phyloP scores from a whole-genome alignment of 225 moss, liverwort and hornwort genomes.

The Asterella californica region DNA sequence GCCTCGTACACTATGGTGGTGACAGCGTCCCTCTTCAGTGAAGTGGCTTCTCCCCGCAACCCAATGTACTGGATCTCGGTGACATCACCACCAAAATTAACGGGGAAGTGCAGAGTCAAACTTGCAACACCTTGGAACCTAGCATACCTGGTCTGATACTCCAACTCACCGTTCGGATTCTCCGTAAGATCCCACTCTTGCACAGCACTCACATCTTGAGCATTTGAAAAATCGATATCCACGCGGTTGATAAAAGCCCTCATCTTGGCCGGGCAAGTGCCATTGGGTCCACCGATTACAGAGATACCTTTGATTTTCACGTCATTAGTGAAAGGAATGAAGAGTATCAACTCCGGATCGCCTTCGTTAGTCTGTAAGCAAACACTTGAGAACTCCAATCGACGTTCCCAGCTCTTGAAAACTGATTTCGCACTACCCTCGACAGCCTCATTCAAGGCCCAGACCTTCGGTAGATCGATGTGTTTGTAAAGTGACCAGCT shows the following conservation, averaged over 20 bases:
- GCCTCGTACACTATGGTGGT: slow-evolving; percentile 88
- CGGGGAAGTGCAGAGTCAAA: slow-evolving; percentile 82
- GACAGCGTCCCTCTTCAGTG: slow-evolving; percentile 71
- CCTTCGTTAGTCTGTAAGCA: slow-evolving; percentile 75
- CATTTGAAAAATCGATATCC: slow-evolving; percentile 89
- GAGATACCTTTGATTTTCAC: slow-evolving; percentile 94
- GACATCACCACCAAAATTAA: slow-evolving; percentile 55
- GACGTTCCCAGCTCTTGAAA: slow-evolving; percentile 79
- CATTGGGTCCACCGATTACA: slow-evolving; percentile 64
- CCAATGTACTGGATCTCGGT: slow-evolving; percentile 79
- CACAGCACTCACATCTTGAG: slow-evolving; percentile 61
- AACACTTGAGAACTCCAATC: slow-evolving; percentile 61
- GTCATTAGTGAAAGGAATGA: slow-evolving; percentile 84
- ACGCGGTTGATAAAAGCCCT: slow-evolving; percentile 81
- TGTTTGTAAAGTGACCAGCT: slow-evolving; percentile 83
- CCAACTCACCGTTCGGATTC: slow-evolving; percentile 71
- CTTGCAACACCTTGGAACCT: slow-evolving; percentile 95
- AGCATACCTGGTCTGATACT: slow-evolving; percentile 83
- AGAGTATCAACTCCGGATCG: slow-evolving; percentile 83
- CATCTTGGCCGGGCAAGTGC: slow-evolving; percentile 83
- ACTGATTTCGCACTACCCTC: slow-evolving; percentile 79
- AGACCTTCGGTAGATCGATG: slow-evolving; percentile 77
- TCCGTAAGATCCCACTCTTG: slow-evolving; percentile 97
- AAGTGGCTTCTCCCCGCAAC: slow-evolving; percentile 81
- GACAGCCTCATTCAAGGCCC: slow-evolving; percentile 81